Percentiles rank a stretch among this genome's conserved stretches.
Evolutionary conservation across 2,329 filamentous ascomycete species (phyloP).

Genomic region (Botrytis fabae): DNA sequence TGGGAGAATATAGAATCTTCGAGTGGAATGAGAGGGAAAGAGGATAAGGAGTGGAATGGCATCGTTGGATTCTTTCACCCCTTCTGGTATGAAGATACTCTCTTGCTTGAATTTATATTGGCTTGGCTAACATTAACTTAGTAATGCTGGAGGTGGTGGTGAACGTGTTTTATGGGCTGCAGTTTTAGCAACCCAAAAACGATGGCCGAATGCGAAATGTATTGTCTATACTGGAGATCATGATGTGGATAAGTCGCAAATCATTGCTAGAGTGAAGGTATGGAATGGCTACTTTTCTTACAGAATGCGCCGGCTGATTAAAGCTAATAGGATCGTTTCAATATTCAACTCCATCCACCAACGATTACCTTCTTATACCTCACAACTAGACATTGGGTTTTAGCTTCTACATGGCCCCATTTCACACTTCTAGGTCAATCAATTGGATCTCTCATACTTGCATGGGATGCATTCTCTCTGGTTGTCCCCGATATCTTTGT

Average conservation of each 20-base stretch:
- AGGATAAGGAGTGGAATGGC: constrained; percentile 70
- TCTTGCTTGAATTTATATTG: neutral
- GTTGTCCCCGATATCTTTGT: constrained; percentile 91
- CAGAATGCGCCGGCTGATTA: constrained; percentile 19
- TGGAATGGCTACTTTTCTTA: constrained; percentile 22
- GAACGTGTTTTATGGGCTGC: constrained; percentile 97
- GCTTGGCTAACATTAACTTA: constrained; percentile 42
- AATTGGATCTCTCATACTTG: constrained; percentile 80
- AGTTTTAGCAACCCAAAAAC: constrained; percentile 83
- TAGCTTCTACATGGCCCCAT: constrained; percentile 82
- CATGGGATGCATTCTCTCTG: constrained; percentile 89
- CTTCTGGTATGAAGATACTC: constrained; percentile 68
- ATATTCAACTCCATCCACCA: constrained; percentile 82
- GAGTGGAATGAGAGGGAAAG: constrained; percentile 46
- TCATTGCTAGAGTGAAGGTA: constrained; percentile 76
- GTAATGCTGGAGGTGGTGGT: constrained; percentile 93
- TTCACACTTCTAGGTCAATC: constrained; percentile 96
- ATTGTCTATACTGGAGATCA: constrained; percentile 96
- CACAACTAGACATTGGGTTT: constrained; percentile 80
- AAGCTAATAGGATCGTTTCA: constrained; percentile 70
- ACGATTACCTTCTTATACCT: constrained; percentile 89
- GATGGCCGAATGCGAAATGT: constrained; percentile 86
- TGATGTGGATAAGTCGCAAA: constrained; percentile 76
- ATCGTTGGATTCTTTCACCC: constrained; percentile 97
- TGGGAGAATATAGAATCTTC: constrained; percentile 69